These are phyloP conservation scores for Aspergillus spinulosporus DNA, from an alignment of 2,329 filamentous ascomycete species.

Conservation along the genomic window DNA sequence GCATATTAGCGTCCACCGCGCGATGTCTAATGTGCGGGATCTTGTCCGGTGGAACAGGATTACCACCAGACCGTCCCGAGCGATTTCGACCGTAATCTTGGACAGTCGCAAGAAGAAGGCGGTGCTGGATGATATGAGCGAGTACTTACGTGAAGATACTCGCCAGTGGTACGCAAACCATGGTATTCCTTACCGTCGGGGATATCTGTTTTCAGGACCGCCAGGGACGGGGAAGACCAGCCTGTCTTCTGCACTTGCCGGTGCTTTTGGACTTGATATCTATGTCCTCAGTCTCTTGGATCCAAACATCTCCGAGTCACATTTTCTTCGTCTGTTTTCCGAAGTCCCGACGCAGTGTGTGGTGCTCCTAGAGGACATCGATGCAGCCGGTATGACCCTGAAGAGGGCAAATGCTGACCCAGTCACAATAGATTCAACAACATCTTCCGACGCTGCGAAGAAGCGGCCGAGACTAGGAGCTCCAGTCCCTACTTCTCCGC, in stretches of 20 bases:
- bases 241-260: constrained; percentile 65
- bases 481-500: background rate
- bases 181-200: constrained; percentile 73
- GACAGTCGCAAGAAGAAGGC: constrained; percentile 65
- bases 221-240: constrained; percentile 75
- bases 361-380: constrained; percentile 69
- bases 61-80: constrained; percentile 65
- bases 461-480: background rate
- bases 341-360: constrained; percentile 64
- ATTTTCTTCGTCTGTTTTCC: constrained; percentile 60
- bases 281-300: constrained; percentile 64
- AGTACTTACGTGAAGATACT: constrained; percentile 67
- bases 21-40: constrained; percentile 38
- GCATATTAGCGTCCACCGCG: constrained; percentile 57
- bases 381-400: constrained; percentile 58
- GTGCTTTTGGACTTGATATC: constrained; percentile 66
- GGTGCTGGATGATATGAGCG: constrained; percentile 71
- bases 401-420: background rate
- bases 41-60: constrained; percentile 58
- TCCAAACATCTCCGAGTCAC: constrained; percentile 61
- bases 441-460: background rate
- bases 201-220: constrained; percentile 75
- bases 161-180: constrained; percentile 73
- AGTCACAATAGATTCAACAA: background rate
- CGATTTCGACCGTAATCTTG: constrained; percentile 74